Evolutionary conservation across 2,329 filamentous ascomycete genomes (phyloP).

Genomic region (Cytospora paraplurivora): DNA sequence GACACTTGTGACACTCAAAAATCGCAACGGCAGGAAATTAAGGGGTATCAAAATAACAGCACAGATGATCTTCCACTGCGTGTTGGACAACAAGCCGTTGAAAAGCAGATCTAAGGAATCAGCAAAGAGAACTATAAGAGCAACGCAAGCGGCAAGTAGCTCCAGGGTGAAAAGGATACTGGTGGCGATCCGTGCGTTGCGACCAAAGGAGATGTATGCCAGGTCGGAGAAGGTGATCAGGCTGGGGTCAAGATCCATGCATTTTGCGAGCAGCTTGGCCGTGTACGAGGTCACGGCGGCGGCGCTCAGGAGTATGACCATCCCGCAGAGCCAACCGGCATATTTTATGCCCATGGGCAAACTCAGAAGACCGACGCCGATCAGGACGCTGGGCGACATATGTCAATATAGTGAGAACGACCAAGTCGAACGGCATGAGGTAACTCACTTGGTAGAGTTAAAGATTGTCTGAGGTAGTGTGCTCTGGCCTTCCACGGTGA

Average conservation of each 20-base stretch:
- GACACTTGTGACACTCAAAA: slow-evolving; percentile 88
- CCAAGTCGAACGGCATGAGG: background rate
- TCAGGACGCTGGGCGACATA: slow-evolving; percentile 61
- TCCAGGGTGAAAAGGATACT: slow-evolving; percentile 88
- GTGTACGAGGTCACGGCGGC: slow-evolving; percentile 83
- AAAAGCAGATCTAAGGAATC: slow-evolving; percentile 83
- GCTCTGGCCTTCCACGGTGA: slow-evolving; percentile 88
- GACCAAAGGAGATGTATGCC: slow-evolving; percentile 87
- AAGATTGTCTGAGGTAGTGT: slow-evolving; percentile 94
- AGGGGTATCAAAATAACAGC: slow-evolving; percentile 77
- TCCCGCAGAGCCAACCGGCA: slow-evolving; percentile 83
- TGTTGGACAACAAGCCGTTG: slow-evolving; percentile 64
- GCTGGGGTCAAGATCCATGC: slow-evolving; percentile 80
- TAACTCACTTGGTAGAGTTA: slow-evolving; percentile 78
- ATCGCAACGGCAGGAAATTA: slow-evolving; percentile 79
- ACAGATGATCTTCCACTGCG: slow-evolving; percentile 84
- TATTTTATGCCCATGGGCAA: slow-evolving; percentile 86
- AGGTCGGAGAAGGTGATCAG: slow-evolving; percentile 94
- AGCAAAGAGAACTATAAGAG: slow-evolving; percentile 87
- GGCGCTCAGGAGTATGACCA: slow-evolving; percentile 72
- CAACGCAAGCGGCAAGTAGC: slow-evolving; percentile 84
- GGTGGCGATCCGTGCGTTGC: slow-evolving; percentile 76
- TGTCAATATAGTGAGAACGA: slow-evolving; percentile 18
- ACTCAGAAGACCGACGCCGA: slow-evolving; percentile 86
- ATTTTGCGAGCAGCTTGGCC: slow-evolving; percentile 80